Percentiles rank a stretch among this genome's conserved stretches.
Evolutionary conservation across 768 basidiomycete genomes (phyloP).

Genomic region (Lactarius pseudohatsudake): DNA sequence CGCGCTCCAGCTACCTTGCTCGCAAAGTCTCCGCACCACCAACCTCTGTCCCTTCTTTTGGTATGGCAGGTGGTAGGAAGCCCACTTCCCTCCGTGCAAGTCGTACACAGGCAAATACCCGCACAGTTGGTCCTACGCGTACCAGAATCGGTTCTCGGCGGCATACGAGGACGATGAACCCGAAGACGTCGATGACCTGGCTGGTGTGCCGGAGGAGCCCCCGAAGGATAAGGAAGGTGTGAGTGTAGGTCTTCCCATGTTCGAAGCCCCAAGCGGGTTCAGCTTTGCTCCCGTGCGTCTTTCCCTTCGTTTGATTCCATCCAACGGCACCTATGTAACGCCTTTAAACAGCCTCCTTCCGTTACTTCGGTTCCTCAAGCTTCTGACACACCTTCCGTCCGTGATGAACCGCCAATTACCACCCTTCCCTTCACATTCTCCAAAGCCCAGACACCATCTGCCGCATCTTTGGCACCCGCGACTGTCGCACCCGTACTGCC

Average conservation of each 20-base stretch:
- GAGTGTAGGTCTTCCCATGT: conserved; percentile 49
- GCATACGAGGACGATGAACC: conserved; percentile 50
- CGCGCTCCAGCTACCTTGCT: conserved; percentile 34
- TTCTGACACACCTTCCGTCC: conserved; percentile 63
- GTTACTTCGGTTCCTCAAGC: conserved; percentile 17
- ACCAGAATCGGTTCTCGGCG: conserved; percentile 64
- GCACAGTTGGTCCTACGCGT: conserved; percentile 43
- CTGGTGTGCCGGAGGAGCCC: conserved; percentile 40
- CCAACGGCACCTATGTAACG: conserved; percentile 3
- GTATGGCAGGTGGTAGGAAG: conserved; percentile 19
- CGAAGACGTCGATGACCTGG: conserved; percentile 37
- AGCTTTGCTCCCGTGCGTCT: conserved; percentile 62
- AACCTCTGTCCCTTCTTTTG: conserved; percentile 5
- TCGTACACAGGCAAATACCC: conserved; percentile 9
- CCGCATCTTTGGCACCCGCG: conserved; percentile 31
- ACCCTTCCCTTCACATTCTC: conserved; percentile 29
- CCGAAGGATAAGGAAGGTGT: conserved; percentile 41
- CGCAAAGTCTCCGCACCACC: conserved; percentile 33
- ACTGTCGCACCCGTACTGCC: not conserved
- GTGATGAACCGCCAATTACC: conserved; percentile 32
- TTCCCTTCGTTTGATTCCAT: not conserved
- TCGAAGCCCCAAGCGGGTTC: conserved; percentile 62
- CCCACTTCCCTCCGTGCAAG: conserved; percentile 5
- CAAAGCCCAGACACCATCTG: conserved; percentile 27
- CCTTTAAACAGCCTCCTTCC: conserved; percentile 25